Evolutionary conservation across 192 early-diverging fungal species (phyloP).

Genomic region (Coemansia sp.): DNA sequence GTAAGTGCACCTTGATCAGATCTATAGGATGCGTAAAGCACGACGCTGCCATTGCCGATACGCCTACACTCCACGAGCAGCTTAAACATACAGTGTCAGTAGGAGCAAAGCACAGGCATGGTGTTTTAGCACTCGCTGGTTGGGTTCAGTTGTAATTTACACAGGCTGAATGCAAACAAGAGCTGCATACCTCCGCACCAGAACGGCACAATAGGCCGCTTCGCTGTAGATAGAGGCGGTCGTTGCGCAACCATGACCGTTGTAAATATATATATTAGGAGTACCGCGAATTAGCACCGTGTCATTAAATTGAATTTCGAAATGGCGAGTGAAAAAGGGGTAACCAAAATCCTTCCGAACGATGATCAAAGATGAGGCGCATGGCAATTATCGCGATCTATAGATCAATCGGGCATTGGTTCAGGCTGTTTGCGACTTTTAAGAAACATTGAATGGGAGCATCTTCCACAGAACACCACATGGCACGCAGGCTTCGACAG

Average conservation of each 20-base stretch:
- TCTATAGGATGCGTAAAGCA: conserved; percentile 84
- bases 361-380: not conserved
- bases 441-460: not conserved
- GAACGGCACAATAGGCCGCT: conserved; percentile 45
- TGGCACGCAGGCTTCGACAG: too few relatives aligned
- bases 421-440: not conserved
- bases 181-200: conserved; percentile 54
- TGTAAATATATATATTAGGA: conserved; percentile 2
- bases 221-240: not conserved
- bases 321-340: not conserved
- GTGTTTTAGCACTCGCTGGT: not conserved
- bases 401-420: not conserved
- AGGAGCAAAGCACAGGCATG: not conserved
- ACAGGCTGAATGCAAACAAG: not conserved
- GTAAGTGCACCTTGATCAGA: conserved; percentile 82
- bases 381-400: not conserved
- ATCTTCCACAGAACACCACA: too few relatives aligned
- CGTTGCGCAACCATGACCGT: conserved; percentile 13
- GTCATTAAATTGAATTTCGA: not conserved
- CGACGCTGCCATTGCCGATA: conserved; percentile 53
- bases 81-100: not conserved
- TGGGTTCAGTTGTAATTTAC: not conserved
- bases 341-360: not conserved
- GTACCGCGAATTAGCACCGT: not conserved
- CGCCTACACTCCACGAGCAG: conserved; percentile 22